Conservation (phyloP, 257 asterid genomes). For the Nicotiana paniculata region DNA sequence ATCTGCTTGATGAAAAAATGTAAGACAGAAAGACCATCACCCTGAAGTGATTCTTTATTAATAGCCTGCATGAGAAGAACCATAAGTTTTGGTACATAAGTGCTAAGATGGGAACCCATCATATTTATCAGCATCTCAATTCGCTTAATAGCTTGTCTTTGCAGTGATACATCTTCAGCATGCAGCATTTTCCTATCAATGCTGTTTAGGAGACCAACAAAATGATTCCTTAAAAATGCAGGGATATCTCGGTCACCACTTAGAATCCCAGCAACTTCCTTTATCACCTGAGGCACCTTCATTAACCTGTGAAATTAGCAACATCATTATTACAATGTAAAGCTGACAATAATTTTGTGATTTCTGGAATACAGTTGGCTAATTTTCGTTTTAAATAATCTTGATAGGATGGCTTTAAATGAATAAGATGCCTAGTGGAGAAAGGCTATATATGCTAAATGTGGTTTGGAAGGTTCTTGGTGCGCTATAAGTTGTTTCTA, state of each 20-base stretch:
- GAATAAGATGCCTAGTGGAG: neutral
- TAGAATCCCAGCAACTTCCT: slow-evolving; percentile 70
- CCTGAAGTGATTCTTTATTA: slow-evolving; percentile 73
- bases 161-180: slow-evolving; percentile 59
- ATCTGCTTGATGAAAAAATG: slow-evolving; percentile 77
- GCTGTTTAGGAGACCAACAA: slow-evolving; percentile 82
- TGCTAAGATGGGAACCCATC: slow-evolving; percentile 90
- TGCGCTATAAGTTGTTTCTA: neutral
- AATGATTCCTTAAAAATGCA: slow-evolving; percentile 75
- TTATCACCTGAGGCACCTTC: slow-evolving; percentile 72
- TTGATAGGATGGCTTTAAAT: neutral
- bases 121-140: slow-evolving; percentile 78
- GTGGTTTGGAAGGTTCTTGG: neutral
- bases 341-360: neutral
- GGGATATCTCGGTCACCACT: slow-evolving; percentile 82
- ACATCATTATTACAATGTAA: slow-evolving; percentile 1
- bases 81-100: slow-evolving; percentile 91
- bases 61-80: slow-evolving; percentile 97
- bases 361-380: neutral
- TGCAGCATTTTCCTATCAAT: slow-evolving; percentile 93
- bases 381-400: neutral
- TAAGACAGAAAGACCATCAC: slow-evolving; percentile 78
- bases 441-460: neutral
- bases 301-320: slow-evolving; percentile 50
- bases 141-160: slow-evolving; percentile 79